Evolutionary conservation across 345 rosid species (phyloP).

Genomic region (Eucalyptus marginata): DNA sequence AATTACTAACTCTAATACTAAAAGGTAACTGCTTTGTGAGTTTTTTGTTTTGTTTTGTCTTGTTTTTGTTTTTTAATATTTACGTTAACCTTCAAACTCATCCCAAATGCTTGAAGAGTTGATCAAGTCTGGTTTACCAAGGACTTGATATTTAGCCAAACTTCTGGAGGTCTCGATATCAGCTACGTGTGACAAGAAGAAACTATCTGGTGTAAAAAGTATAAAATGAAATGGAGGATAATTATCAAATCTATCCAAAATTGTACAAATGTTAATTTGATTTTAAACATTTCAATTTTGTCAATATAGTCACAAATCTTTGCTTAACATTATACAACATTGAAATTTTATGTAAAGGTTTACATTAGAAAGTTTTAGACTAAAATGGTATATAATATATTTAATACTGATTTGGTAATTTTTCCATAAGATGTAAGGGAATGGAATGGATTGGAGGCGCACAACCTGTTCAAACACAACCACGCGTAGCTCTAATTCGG

Average conservation of each 20-base stretch:
- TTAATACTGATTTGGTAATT: background rate
- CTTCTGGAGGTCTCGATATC: background rate
- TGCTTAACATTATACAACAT: background rate
- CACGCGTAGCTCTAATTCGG: background rate
- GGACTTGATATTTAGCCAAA: background rate
- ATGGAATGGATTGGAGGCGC: background rate
- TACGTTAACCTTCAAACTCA: background rate
- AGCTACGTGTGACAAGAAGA: background rate
- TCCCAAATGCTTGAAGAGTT: background rate
- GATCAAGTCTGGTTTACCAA: background rate
- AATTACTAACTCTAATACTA: background rate
- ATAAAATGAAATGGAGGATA: background rate
- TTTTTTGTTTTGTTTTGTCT: background rate
- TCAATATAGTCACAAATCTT: background rate
- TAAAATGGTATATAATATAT: too few relatives aligned
- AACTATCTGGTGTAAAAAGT: background rate
- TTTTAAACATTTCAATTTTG: too few relatives aligned
- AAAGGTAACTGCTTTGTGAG: background rate
- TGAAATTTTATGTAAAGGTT: background rate
- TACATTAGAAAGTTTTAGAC: background rate
- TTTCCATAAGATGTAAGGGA: background rate
- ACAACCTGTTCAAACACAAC: background rate
- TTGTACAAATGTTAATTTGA: background rate
- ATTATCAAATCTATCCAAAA: too few relatives aligned
- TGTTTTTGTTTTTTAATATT: too few relatives aligned